Evolutionary conservation across 352 stramenopile species (phyloP).

Genomic region (Phytophthora foliorum): DNA sequence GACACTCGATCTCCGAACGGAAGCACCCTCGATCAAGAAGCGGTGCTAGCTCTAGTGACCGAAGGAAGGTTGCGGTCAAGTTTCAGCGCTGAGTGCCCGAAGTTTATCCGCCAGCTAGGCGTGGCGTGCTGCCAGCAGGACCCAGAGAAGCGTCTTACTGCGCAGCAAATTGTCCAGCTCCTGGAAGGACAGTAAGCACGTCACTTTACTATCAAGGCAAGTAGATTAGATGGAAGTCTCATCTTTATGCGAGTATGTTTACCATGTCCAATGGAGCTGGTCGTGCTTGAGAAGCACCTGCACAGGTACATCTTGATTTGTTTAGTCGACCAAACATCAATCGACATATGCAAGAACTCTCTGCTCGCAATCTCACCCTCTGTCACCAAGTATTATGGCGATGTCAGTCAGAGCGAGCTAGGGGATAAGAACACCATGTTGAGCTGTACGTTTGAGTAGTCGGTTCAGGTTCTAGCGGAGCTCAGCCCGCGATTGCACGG

Average conservation of each 20-base stretch:
- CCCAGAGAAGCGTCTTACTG: slow-evolving; percentile 43
- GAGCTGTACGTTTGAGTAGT: slow-evolving; percentile 22
- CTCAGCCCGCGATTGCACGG: slow-evolving; percentile 20
- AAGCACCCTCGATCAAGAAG: slow-evolving; percentile 2
- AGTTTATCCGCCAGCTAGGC: slow-evolving; percentile 48
- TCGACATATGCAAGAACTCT: slow-evolving; percentile 13
- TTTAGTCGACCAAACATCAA: neutral
- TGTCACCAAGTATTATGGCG: neutral
- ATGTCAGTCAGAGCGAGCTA: slow-evolving; percentile 8
- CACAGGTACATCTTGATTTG: neutral
- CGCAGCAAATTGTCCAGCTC: slow-evolving; percentile 52
- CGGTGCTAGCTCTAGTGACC: slow-evolving; percentile 21
- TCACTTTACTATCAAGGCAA: no score
- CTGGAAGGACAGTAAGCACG: slow-evolving; percentile 35
- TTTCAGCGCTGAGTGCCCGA: slow-evolving; percentile 52
- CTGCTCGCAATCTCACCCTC: neutral
- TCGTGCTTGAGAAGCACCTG: slow-evolving; percentile 8
- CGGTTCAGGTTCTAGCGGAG: slow-evolving; percentile 14
- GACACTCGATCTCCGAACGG: slow-evolving; percentile 21
- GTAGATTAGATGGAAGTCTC: no score
- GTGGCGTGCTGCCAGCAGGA: slow-evolving; percentile 52
- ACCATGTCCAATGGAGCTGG: neutral
- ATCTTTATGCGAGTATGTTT: neutral
- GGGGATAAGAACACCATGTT: slow-evolving; percentile 35
- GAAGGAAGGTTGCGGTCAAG: slow-evolving; percentile 46